phyloP scores from a whole-genome alignment of 441 rosid genomes.

The Capsella rubella region DNA sequence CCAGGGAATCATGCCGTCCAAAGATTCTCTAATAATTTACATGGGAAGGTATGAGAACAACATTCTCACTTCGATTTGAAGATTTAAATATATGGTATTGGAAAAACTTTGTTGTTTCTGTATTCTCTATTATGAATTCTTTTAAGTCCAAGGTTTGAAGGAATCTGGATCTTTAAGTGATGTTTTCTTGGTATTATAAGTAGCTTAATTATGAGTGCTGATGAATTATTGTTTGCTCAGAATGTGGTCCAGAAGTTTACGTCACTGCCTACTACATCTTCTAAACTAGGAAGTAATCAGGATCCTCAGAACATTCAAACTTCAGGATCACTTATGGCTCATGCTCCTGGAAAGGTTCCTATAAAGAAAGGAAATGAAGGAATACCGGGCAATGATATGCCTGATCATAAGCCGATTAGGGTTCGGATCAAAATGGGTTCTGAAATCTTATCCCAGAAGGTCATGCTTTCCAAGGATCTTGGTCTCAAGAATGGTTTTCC shows the following conservation, averaged over 20 bases:
- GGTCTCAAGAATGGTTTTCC: slow-evolving; percentile 33
- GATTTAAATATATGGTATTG: slow-evolving; percentile 15
- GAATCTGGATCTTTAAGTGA: not conserved
- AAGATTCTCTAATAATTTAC: slow-evolving; percentile 46
- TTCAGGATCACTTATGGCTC: slow-evolving; percentile 33
- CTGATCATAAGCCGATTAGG: slow-evolving; percentile 32
- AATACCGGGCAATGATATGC: slow-evolving; percentile 21
- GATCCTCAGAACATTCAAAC: slow-evolving; percentile 24
- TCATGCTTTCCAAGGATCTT: slow-evolving; percentile 38
- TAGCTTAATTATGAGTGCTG: slow-evolving; percentile 10
- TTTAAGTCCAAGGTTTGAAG: not conserved
- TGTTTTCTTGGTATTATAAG: slow-evolving; percentile 11
- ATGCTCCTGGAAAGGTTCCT: slow-evolving; percentile 44
- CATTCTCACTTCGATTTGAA: slow-evolving; percentile 3
- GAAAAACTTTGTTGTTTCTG: not conserved
- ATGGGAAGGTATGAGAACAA: slow-evolving; percentile 36
- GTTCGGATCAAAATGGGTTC: slow-evolving; percentile 47
- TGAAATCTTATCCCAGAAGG: slow-evolving; percentile 39
- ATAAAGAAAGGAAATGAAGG: slow-evolving; percentile 47
- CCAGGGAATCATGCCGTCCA: slow-evolving; percentile 19
- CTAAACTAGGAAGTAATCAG: slow-evolving; percentile 29
- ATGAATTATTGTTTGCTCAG: slow-evolving; percentile 29
- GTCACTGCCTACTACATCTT: slow-evolving; percentile 33
- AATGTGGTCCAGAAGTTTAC: slow-evolving; percentile 38
- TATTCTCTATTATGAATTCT: slow-evolving; percentile 18